Conservation (phyloP, 1,284 basidiomycete species). For the Naganishia liquefaciens region DNA sequence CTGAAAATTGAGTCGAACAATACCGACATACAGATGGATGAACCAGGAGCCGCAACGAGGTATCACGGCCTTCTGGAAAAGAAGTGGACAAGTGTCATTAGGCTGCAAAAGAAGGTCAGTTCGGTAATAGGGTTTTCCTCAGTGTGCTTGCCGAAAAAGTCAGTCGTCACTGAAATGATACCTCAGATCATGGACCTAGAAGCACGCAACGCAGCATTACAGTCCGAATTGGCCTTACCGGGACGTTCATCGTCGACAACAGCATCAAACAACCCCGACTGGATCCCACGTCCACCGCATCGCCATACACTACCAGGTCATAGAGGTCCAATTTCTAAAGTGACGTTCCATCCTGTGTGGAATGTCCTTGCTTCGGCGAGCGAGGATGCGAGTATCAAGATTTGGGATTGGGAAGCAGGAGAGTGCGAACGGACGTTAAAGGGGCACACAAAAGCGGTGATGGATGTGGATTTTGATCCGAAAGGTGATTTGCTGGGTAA, state of each 20-base stretch:
- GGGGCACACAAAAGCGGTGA: constrained; percentile 85
- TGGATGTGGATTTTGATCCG: constrained; percentile 82
- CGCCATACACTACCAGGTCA: constrained; percentile 78
- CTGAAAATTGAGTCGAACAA: constrained; percentile 62
- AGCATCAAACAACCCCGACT: constrained; percentile 62
- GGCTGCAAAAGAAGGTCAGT: constrained; percentile 85
- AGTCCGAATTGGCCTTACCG: constrained; percentile 67
- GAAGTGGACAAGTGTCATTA: constrained; percentile 92
- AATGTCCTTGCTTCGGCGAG: constrained; percentile 79
- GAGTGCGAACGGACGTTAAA: constrained; percentile 89
- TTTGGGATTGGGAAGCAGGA: constrained; percentile 95
- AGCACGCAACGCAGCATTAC: constrained; percentile 69
- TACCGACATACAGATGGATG: constrained; percentile 67
- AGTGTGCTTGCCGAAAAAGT: not conserved
- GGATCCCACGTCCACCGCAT: constrained; percentile 78
- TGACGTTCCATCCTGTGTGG: constrained; percentile 85
- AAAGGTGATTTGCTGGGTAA: constrained; percentile 77
- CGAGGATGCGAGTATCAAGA: constrained; percentile 83
- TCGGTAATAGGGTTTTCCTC: not conserved
- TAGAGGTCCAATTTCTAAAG: constrained; percentile 70
- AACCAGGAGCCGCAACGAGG: constrained; percentile 69
- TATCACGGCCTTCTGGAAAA: constrained; percentile 83
- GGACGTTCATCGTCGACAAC: constrained; percentile 54
- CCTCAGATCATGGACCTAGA: constrained; percentile 84
- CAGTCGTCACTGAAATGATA: not conserved